Evolutionary conservation across 2,329 filamentous ascomycete genomes (phyloP).

Genomic region (Aspergillus luchuensis): DNA sequence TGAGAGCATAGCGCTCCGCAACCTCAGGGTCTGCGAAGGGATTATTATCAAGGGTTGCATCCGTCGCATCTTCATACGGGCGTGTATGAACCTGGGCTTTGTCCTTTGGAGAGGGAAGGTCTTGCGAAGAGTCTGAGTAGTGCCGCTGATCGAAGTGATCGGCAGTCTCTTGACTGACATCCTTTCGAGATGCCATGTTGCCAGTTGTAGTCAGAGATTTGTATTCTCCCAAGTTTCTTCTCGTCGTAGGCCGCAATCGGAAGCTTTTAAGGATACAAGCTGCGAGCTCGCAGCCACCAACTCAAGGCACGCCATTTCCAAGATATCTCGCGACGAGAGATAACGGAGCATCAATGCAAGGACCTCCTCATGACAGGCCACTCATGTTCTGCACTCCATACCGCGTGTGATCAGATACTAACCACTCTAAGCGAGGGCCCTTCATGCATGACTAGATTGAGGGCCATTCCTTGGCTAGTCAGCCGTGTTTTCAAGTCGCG

Average conservation of each 20-base stretch:
- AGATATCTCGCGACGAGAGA: neutral
- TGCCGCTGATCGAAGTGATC: neutral
- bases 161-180: neutral
- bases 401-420: neutral
- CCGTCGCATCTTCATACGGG: neutral
- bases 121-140: neutral
- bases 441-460: neutral
- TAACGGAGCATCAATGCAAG: neutral
- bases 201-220: no score
- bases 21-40: conserved; percentile 55
- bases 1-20: conserved; percentile 55
- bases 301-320: neutral
- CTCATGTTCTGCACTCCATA: neutral
- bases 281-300: neutral
- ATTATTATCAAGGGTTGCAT: conserved; percentile 22
- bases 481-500: neutral
- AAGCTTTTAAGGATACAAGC: neutral
- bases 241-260: neutral
- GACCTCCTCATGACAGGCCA: neutral
- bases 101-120: neutral
- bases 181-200: neutral
- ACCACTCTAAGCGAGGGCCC: neutral
- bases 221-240: no score
- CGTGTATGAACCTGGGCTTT: neutral
- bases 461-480: neutral